Evolutionary conservation across 1,284 basidiomycete genomes (phyloP).

Genomic region (Moesziomyces antarcticus): DNA sequence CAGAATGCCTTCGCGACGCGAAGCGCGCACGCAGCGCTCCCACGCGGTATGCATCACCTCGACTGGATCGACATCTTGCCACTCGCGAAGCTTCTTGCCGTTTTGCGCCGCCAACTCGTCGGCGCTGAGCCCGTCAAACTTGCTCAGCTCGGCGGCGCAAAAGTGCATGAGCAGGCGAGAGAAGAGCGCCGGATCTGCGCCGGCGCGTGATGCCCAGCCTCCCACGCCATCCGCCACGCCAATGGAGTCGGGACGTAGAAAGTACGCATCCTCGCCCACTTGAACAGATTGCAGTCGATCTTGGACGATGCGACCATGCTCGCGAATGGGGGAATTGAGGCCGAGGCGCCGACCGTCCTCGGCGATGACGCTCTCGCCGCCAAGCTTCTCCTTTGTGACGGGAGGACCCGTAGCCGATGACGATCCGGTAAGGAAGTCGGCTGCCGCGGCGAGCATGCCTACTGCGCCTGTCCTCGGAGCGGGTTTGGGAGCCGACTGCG

Average conservation of each 20-base stretch:
- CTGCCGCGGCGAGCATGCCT: conserved; percentile 63
- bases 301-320: conserved; percentile 60
- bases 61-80: conserved; percentile 70
- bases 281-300: conserved; percentile 73
- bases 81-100: conserved; percentile 48
- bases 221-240: conserved; percentile 90
- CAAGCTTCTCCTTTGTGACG: conserved; percentile 26
- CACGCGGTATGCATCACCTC: conserved; percentile 74
- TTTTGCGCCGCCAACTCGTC: conserved; percentile 46
- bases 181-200: conserved; percentile 78
- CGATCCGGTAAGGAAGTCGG: conserved; percentile 54
- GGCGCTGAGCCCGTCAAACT: conserved; percentile 34
- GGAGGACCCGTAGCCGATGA: conserved; percentile 18
- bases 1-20: conserved; percentile 71
- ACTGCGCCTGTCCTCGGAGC: conserved; percentile 37
- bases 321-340: conserved; percentile 59
- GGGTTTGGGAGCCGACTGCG: conserved; percentile 26
- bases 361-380: conserved; percentile 21
- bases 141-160: conserved; percentile 73
- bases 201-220: conserved; percentile 77
- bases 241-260: conserved; percentile 80
- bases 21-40: conserved; percentile 70
- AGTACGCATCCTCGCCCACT: conserved; percentile 87
- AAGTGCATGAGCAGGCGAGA: conserved; percentile 87
- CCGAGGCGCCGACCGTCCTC: conserved; percentile 42